phyloP scores from a whole-genome alignment of 352 stramenopile species.

The Pythium periplocum region DNA sequence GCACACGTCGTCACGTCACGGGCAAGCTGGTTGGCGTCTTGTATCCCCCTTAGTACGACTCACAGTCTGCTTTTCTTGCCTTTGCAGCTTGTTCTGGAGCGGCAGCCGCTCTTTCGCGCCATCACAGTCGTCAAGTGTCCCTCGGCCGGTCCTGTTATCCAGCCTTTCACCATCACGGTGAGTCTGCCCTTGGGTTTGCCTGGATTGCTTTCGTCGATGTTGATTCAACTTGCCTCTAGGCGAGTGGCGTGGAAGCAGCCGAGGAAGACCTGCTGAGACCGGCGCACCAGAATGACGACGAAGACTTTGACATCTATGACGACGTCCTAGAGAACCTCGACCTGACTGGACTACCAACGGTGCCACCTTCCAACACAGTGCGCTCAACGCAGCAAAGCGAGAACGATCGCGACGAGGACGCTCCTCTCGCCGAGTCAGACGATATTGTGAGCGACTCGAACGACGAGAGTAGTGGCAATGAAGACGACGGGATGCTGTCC shows the following conservation, averaged over 20 bases:
- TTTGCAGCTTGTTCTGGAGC: constrained; percentile 62
- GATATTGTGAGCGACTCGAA: constrained; percentile 23
- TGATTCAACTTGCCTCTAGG: constrained; percentile 13
- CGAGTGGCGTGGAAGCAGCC: constrained; percentile 32
- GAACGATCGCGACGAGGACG: background rate
- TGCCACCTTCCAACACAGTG: constrained; percentile 41
- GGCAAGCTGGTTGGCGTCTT: constrained; percentile 13
- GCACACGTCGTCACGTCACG: constrained; percentile 62
- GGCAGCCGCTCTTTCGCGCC: constrained; percentile 34
- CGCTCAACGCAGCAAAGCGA: constrained; percentile 58
- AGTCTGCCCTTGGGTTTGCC: background rate
- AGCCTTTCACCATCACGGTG: constrained; percentile 62
- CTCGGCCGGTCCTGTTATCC: constrained; percentile 42
- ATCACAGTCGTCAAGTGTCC: constrained; percentile 67
- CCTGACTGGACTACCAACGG: constrained; percentile 28
- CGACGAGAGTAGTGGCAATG: constrained; percentile 11
- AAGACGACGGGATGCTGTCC: background rate
- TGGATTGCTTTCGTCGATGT: no score
- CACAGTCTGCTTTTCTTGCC: constrained; percentile 5
- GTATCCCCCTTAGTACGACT: background rate
- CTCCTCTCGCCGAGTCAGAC: constrained; percentile 7
- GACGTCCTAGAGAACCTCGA: constrained; percentile 47
- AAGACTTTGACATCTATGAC: constrained; percentile 44
- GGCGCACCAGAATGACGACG: constrained; percentile 7
- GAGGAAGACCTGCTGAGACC: constrained; percentile 11